phyloP scores from a whole-genome alignment of 2,329 filamentous ascomycete genomes.

The Talaromyces sp. region DNA sequence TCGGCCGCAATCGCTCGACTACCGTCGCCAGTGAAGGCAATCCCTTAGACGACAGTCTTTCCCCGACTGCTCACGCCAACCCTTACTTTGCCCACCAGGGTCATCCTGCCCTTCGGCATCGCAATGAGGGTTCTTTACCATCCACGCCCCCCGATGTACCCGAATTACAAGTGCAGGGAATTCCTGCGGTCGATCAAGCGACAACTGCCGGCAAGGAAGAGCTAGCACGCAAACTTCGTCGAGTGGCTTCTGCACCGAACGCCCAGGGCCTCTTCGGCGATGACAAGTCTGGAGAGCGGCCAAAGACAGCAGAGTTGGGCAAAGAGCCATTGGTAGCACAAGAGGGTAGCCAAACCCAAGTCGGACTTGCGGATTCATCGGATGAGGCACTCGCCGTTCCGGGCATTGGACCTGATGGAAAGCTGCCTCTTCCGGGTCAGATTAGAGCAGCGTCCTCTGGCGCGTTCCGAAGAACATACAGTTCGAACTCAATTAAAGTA shows the following conservation, averaged over 20 bases:
- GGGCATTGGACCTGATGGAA: slow-evolving; percentile 48
- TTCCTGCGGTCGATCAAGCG: slow-evolving; percentile 60
- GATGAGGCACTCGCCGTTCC: slow-evolving; percentile 26
- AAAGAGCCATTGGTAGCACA: slow-evolving; percentile 69
- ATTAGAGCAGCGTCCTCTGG: slow-evolving; percentile 53
- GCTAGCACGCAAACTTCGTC: slow-evolving; percentile 81
- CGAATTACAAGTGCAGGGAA: slow-evolving; percentile 65
- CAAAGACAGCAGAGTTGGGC: slow-evolving; percentile 77
- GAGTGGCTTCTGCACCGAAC: slow-evolving; percentile 94
- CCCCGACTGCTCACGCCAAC: slow-evolving; percentile 89
- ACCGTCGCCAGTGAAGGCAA: slow-evolving; percentile 93
- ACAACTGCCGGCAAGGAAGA: slow-evolving; percentile 85
- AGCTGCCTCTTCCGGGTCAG: slow-evolving; percentile 63
- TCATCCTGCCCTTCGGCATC: slow-evolving; percentile 84
- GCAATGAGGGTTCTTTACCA: slow-evolving; percentile 88
- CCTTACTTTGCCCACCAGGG: slow-evolving; percentile 97
- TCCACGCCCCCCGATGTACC: slow-evolving; percentile 90
- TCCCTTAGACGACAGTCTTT: slow-evolving; percentile 78
- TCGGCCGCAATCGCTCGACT: slow-evolving; percentile 79
- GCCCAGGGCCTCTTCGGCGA: slow-evolving; percentile 81
- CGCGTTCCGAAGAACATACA: slow-evolving; percentile 90
- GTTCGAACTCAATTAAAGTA: slow-evolving; percentile 98
- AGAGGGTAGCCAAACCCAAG: slow-evolving; percentile 48
- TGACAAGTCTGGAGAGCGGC: slow-evolving; percentile 59
- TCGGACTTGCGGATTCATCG: slow-evolving; percentile 51